These are phyloP conservation scores for Dioszegia hungarica DNA, from an alignment of 768 basidiomycete species.

Conservation along the genomic window DNA sequence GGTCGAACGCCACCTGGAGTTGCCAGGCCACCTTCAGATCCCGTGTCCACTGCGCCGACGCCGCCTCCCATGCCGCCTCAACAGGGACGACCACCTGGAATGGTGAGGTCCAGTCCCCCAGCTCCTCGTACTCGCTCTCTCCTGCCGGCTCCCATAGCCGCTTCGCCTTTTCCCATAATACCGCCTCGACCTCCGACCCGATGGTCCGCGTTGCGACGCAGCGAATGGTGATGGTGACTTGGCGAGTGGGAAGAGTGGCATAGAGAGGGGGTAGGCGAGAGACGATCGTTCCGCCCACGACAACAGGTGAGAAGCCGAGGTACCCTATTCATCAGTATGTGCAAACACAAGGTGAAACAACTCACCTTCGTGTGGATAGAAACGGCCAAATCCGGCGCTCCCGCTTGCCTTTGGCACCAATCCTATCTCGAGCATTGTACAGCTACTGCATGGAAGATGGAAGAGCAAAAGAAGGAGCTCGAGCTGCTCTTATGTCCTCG, in stretches of 20 bases:
- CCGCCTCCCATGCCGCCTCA: conserved; percentile 15
- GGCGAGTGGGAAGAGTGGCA: conserved; percentile 20
- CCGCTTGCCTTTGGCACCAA: conserved; percentile 21
- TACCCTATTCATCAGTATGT: conserved; percentile 21
- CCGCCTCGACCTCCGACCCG: conserved; percentile 16
- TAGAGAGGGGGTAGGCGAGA: conserved; percentile 26
- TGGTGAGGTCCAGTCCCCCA: conserved; percentile 29
- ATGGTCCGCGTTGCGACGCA: conserved; percentile 23
- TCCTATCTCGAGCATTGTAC: conserved; percentile 31
- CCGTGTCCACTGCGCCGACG: conserved; percentile 21
- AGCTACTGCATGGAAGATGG: too few species aligned
- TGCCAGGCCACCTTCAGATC: conserved; percentile 36
- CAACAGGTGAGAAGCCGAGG: conserved; percentile 34
- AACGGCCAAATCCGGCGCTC: conserved; percentile 22
- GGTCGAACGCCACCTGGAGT: conserved; percentile 31
- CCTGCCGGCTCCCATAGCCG: conserved; percentile 16
- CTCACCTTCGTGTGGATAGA: conserved; percentile 34
- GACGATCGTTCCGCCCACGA: conserved; percentile 17
- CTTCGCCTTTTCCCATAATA: conserved; percentile 32
- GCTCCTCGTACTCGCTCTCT: conserved; percentile 10
- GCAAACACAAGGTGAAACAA: neutral
- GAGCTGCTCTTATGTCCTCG: too few species aligned
- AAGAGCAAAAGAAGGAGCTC: too few species aligned
- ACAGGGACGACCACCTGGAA: conserved; percentile 28
- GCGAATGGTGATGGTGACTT: conserved; percentile 16